Percentiles rank a stretch among this genome's conserved stretches.
Evolutionary conservation across 2,329 filamentous ascomycete genomes (phyloP).

Genomic region (Thielaviopsis ethacetica): DNA sequence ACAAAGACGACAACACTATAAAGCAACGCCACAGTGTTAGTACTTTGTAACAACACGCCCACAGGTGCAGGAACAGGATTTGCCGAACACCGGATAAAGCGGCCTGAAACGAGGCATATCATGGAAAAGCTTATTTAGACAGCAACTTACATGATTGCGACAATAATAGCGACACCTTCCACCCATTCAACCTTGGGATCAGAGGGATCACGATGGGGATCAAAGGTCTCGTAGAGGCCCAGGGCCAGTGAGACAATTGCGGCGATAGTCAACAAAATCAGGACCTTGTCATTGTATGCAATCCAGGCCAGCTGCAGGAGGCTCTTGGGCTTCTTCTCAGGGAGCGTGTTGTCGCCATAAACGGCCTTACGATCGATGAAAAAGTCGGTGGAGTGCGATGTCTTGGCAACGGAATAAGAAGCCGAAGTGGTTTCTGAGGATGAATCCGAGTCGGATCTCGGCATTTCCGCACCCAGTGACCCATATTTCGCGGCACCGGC

Average conservation of each 20-base stretch:
- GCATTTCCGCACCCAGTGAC: not conserved
- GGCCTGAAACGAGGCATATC: not conserved
- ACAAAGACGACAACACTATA: slow-evolving; percentile 13
- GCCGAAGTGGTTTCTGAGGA: not conserved
- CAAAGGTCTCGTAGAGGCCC: slow-evolving; percentile 51
- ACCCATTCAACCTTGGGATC: slow-evolving; percentile 18
- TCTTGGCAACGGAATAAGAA: not conserved
- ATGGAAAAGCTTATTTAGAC: slow-evolving; percentile 20
- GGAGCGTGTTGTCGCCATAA: slow-evolving; percentile 42
- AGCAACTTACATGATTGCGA: slow-evolving; percentile 21
- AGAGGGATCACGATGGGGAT: slow-evolving; percentile 18
- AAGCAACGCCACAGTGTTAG: not conserved
- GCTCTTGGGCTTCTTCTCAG: slow-evolving; percentile 41
- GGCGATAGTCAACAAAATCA: slow-evolving; percentile 52
- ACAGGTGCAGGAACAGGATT: not conserved
- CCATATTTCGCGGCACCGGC: slow-evolving; percentile 8
- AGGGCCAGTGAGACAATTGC: slow-evolving; percentile 52
- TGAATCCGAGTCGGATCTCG: not conserved
- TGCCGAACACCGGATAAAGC: not conserved
- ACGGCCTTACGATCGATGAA: slow-evolving; percentile 40
- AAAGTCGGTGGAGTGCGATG: slow-evolving; percentile 1
- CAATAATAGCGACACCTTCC: slow-evolving; percentile 13
- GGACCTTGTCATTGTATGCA: slow-evolving; percentile 58
- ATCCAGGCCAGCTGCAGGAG: slow-evolving; percentile 47
- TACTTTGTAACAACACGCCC: not conserved